These are phyloP conservation scores for Diatrype stigma DNA, from an alignment of 2,329 filamentous ascomycete genomes.

Conservation along the genomic window DNA sequence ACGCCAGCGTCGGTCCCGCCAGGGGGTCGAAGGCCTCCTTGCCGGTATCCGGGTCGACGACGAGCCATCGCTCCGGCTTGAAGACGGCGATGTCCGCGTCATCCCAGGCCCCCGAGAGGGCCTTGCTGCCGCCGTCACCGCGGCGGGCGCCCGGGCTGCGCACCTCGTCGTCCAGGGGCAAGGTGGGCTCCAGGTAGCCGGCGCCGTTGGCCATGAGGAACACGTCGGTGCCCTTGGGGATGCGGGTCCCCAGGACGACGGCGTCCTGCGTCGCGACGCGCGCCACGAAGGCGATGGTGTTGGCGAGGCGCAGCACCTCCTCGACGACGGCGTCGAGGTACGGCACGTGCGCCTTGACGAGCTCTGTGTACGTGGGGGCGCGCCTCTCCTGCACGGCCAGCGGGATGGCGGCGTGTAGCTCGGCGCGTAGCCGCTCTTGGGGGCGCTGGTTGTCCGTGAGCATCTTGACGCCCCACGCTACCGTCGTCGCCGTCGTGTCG, in stretches of 20 bases:
- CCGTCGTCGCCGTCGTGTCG: conserved; percentile 27
- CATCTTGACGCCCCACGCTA: conserved; percentile 28
- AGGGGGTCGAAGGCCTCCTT: conserved; percentile 5
- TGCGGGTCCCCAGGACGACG: conserved; percentile 18
- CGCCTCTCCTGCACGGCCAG: conserved; percentile 16
- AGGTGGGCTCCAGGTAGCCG: conserved; percentile 10
- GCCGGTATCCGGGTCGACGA: conserved; percentile 2
- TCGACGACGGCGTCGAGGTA: conserved; percentile 30
- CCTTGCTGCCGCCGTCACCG: neutral
- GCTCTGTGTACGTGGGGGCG: conserved; percentile 18
- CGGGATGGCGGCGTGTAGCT: conserved; percentile 11
- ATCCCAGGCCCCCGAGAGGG: conserved; percentile 11
- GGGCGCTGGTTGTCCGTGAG: conserved; percentile 16
- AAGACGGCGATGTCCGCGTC: conserved; percentile 11
- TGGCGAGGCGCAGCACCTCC: conserved; percentile 26
- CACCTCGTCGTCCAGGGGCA: conserved; percentile 5
- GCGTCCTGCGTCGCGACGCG: conserved; percentile 24
- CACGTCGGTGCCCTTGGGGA: conserved; percentile 25
- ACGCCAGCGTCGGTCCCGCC: conserved; percentile 13
- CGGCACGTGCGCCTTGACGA: conserved; percentile 17
- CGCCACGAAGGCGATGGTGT: conserved; percentile 17
- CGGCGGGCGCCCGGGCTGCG: conserved; percentile 9
- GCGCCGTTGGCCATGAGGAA: conserved; percentile 14
- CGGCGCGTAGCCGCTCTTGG: conserved; percentile 24
- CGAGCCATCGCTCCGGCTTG: conserved; percentile 17